Conservation (phyloP, 768 basidiomycete genomes). For the Collybia nuda region DNA sequence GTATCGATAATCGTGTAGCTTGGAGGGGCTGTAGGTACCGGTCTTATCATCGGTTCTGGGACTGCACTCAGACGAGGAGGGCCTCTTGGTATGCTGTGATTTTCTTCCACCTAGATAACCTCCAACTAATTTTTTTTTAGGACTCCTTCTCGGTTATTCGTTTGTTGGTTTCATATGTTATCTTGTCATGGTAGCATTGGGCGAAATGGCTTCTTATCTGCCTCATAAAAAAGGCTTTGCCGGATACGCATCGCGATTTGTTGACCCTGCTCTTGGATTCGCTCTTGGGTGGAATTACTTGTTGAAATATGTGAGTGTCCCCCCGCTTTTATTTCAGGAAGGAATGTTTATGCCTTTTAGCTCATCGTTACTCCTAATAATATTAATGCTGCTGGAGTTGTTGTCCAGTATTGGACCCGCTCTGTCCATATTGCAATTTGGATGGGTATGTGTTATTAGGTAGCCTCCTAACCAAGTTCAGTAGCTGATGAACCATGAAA, state of each 20-base stretch:
- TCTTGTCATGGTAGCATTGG: constrained; percentile 56
- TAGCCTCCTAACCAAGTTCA: background rate
- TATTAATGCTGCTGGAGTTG: constrained; percentile 59
- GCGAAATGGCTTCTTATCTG: constrained; percentile 51
- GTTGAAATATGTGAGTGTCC: constrained; percentile 45
- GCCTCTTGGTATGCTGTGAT: constrained; percentile 38
- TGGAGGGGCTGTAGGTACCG: constrained; percentile 53
- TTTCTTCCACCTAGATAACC: background rate
- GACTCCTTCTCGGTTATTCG: constrained; percentile 34
- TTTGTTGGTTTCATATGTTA: constrained; percentile 60
- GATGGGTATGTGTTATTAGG: constrained; percentile 45
- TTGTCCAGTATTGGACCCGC: constrained; percentile 47
- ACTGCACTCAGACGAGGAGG: constrained; percentile 58
- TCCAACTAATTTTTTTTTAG: constrained; percentile 1
- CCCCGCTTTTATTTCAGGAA: background rate
- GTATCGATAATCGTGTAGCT: constrained; percentile 24
- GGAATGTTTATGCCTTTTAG: constrained; percentile 20
- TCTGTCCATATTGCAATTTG: constrained; percentile 48
- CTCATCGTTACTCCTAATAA: constrained; percentile 67
- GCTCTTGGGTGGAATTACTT: constrained; percentile 67
- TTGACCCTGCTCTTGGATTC: constrained; percentile 69
- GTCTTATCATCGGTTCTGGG: constrained; percentile 58
- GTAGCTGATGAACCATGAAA: constrained; percentile 5
- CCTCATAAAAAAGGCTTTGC: constrained; percentile 62
- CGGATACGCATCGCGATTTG: constrained; percentile 64